phyloP scores from a whole-genome alignment of 2,329 filamentous ascomycete genomes.

The Xylogone sp. region DNA sequence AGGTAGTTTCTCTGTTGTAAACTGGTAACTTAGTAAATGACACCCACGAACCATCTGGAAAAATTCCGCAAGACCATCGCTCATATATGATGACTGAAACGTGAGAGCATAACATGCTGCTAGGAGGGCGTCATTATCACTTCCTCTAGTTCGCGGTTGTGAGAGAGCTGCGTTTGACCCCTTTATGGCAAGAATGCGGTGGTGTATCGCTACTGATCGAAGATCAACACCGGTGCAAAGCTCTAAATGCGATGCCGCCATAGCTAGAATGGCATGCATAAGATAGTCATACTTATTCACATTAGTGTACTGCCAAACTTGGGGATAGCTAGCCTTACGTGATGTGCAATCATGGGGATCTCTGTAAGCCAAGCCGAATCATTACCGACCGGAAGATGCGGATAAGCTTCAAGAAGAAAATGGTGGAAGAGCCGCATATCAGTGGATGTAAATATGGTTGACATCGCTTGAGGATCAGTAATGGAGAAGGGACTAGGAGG shows the following conservation, averaged over 20 bases:
- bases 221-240: slow-evolving; percentile 37
- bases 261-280: slow-evolving; percentile 67
- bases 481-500: slow-evolving; percentile 6
- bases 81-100: slow-evolving; percentile 54
- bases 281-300: slow-evolving; percentile 54
- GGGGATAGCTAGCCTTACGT: slow-evolving; percentile 39
- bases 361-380: slow-evolving; percentile 65
- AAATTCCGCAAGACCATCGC: slow-evolving; percentile 56
- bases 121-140: slow-evolving; percentile 56
- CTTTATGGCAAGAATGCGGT: slow-evolving; percentile 62
- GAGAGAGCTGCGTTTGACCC: slow-evolving; percentile 54
- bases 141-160: slow-evolving; percentile 35
- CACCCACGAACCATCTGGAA: slow-evolving; percentile 59
- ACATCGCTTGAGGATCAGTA: slow-evolving; percentile 34
- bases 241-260: slow-evolving; percentile 63
- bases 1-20: slow-evolving; percentile 45
- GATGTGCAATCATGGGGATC: slow-evolving; percentile 64
- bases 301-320: slow-evolving; percentile 2
- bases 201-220: slow-evolving; percentile 49
- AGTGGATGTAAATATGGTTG: slow-evolving; percentile 55
- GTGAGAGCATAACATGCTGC: slow-evolving; percentile 57
- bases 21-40: slow-evolving; percentile 50
- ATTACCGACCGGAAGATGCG: slow-evolving; percentile 61
- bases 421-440: slow-evolving; percentile 70
- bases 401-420: slow-evolving; percentile 58